These are phyloP conservation scores for Rhinocladiella mackenziei DNA, from an alignment of 2,329 filamentous ascomycete species.

Conservation along the genomic window DNA sequence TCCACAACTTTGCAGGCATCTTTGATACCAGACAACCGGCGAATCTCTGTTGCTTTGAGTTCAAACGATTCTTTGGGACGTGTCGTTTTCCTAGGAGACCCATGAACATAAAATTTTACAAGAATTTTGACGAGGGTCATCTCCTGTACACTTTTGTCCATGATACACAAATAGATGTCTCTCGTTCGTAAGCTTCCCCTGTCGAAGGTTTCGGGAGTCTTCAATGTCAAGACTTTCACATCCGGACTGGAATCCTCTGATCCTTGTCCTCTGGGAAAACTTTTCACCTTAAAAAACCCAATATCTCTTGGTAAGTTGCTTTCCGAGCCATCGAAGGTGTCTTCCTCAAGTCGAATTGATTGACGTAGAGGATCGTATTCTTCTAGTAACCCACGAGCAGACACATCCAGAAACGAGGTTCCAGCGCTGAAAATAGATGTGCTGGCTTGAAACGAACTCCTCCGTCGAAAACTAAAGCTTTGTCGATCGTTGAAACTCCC, in stretches of 20 bases:
- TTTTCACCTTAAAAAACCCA: conserved; percentile 27
- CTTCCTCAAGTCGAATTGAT: conserved; percentile 20
- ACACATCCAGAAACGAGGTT: conserved; percentile 63
- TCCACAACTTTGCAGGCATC: conserved; percentile 71
- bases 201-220: conserved; percentile 1
- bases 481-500: conserved; percentile 61
- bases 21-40: conserved; percentile 62
- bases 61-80: conserved; percentile 13
- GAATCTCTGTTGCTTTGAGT: conserved; percentile 42
- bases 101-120: conserved; percentile 42
- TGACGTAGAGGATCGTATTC: conserved; percentile 49
- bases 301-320: conserved; percentile 22
- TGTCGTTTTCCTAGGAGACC: conserved; percentile 10
- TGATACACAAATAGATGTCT: conserved; percentile 58
- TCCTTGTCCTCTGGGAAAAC: conserved; percentile 14
- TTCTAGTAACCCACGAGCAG: conserved; percentile 66
- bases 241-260: conserved; percentile 3
- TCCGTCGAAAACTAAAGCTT: conserved; percentile 54
- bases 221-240: conserved; percentile 20
- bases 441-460: conserved; percentile 54
- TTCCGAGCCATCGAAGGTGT: conserved; percentile 14
- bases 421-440: conserved; percentile 47
- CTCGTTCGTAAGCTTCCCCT: conserved; percentile 7
- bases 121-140: conserved; percentile 64
- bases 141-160: conserved; percentile 64